Conservation (phyloP, 2,329 filamentous ascomycete species). For the Laburnicola sp. region DNA sequence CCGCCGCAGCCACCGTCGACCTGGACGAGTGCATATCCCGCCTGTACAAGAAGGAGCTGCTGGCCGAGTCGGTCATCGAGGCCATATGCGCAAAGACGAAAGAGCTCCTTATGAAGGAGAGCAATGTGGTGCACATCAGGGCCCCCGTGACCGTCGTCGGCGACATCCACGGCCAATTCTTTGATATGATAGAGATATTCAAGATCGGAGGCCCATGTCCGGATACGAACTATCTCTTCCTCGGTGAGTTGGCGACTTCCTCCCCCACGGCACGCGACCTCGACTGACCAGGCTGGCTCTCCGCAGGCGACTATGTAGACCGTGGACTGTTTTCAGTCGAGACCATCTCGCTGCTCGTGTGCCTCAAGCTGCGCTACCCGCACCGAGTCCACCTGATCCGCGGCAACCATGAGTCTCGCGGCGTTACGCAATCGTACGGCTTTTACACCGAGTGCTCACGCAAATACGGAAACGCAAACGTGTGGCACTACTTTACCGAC, state of each 20-base stretch:
- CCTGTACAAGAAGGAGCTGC: constrained; percentile 93
- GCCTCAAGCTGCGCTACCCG: constrained; percentile 94
- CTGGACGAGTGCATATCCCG: constrained; percentile 97
- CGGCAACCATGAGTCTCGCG: constrained; percentile 96
- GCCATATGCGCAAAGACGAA: constrained; percentile 99
- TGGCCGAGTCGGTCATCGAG: constrained; percentile 97
- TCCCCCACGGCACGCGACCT: constrained; percentile 23
- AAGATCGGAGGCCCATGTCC: constrained; percentile 96
- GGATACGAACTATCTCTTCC: constrained; percentile 96
- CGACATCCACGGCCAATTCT: constrained; percentile 98
- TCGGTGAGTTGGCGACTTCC: constrained; percentile 62
- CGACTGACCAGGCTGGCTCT: constrained; percentile 11
- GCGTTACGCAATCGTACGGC: constrained; percentile 97
- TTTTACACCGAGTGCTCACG: constrained; percentile 98
- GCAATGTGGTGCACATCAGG: constrained; percentile 96
- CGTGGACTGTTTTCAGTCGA: constrained; percentile 98
- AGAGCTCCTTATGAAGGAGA: constrained; percentile 98
- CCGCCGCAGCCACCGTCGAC: constrained; percentile 79
- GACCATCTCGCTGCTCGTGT: constrained; percentile 96
- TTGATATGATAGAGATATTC: constrained; percentile 98
- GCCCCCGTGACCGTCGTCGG: constrained; percentile 96
- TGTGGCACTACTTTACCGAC: constrained; percentile 99
- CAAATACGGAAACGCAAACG: constrained; percentile 97
- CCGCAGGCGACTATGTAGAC: constrained; percentile 90
- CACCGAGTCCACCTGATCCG: constrained; percentile 94